These are phyloP conservation scores for Camellia oleifera DNA, from an alignment of 179 eudicot genomes.

Conservation along the genomic window DNA sequence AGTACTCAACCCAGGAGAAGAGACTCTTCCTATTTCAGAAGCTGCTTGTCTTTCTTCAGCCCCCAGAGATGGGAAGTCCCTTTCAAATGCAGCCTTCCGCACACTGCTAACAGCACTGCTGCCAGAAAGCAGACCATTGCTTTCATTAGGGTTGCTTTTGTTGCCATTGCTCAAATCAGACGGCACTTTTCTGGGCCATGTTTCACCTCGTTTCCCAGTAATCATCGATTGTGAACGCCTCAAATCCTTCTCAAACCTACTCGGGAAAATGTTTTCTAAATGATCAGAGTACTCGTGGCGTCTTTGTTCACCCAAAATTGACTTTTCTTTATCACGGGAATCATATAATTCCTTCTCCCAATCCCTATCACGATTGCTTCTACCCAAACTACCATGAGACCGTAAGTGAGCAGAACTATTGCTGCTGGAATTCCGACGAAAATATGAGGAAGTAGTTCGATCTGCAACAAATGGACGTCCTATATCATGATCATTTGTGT, in stretches of 20 bases:
- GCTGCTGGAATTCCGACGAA: conserved; percentile 52
- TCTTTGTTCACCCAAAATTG: conserved; percentile 36
- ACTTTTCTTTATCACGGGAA: conserved; percentile 38
- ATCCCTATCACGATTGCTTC: conserved; percentile 60
- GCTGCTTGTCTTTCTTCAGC: conserved; percentile 56
- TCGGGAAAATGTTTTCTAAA: conserved; percentile 32
- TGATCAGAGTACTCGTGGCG: conserved; percentile 49
- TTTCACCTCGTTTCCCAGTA: conserved; percentile 46
- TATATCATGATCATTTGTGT: conserved; percentile 30
- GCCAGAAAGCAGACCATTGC: conserved; percentile 27
- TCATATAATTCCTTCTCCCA: conserved; percentile 34
- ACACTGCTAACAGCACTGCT: conserved; percentile 22
- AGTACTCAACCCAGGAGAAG: conserved; percentile 69
- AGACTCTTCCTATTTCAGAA: conserved; percentile 51
- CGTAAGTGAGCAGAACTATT: conserved; percentile 47
- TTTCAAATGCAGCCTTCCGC: conserved; percentile 60
- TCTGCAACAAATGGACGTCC: conserved; percentile 49
- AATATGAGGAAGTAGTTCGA: conserved; percentile 47
- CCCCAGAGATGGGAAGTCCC: conserved; percentile 70
- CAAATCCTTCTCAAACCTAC: conserved; percentile 53
- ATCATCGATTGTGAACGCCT: conserved; percentile 68
- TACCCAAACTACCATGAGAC: conserved; percentile 54
- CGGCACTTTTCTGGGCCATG: conserved; percentile 34
- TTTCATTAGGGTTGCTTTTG: conserved; percentile 28
- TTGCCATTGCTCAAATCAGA: conserved; percentile 34